These are phyloP conservation scores for Linnemannia elongata DNA, from an alignment of 192 early-diverging fungal species.

Conservation along the genomic window DNA sequence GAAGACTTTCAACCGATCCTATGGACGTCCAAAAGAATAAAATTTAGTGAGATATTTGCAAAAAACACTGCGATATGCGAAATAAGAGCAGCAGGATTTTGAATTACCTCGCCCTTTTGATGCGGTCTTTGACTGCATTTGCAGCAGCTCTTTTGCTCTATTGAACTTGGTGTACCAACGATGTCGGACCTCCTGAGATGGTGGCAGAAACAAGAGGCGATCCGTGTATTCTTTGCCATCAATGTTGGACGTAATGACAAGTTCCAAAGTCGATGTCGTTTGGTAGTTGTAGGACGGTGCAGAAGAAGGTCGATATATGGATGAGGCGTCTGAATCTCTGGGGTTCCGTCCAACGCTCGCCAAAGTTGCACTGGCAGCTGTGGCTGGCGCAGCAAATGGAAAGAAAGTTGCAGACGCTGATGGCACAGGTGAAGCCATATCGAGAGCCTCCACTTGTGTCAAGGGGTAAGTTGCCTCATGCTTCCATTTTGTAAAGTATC, in stretches of 20 bases:
- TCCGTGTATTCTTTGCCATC: slow-evolving; percentile 43
- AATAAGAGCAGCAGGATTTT: not conserved
- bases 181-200: slow-evolving; percentile 47
- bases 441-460: slow-evolving; percentile 69
- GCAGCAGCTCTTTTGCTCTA: slow-evolving; percentile 28
- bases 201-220: slow-evolving; percentile 36
- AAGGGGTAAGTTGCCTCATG: slow-evolving; percentile 72
- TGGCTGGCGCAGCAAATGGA: slow-evolving; percentile 50
- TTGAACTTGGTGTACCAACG: slow-evolving; percentile 51
- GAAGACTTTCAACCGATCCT: slow-evolving; percentile 39
- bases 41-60: not conserved
- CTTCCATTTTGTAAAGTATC: slow-evolving; percentile 82
- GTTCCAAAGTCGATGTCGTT: slow-evolving; percentile 42
- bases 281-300: slow-evolving; percentile 10
- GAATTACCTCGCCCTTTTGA: slow-evolving; percentile 33
- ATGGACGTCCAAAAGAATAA: not conserved
- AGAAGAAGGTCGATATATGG: slow-evolving; percentile 30
- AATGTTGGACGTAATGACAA: slow-evolving; percentile 33
- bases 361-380: slow-evolving; percentile 5
- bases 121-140: slow-evolving; percentile 4
- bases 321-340: slow-evolving; percentile 28
- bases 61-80: not conserved
- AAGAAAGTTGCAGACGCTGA: slow-evolving; percentile 49
- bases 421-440: slow-evolving; percentile 66
- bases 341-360: slow-evolving; percentile 2